phyloP scores from a whole-genome alignment of 768 basidiomycete genomes.

The Termitomyces titanicus region DNA sequence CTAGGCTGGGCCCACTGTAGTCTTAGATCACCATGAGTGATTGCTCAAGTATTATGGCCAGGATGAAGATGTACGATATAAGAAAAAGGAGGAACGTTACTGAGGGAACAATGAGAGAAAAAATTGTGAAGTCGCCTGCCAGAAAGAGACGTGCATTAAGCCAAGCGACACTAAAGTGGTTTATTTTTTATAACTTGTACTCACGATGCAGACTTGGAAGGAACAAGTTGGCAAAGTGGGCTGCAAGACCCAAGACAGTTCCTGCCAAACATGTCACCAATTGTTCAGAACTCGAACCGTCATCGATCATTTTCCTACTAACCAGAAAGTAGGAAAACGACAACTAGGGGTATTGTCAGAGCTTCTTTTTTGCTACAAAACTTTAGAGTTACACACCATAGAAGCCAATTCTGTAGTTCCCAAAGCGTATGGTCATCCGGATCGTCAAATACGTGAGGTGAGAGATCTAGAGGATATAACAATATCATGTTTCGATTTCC shows the following conservation, averaged over 20 bases:
- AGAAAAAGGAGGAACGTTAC: constrained; percentile 62
- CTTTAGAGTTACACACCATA: constrained; percentile 36
- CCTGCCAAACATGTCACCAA: constrained; percentile 21
- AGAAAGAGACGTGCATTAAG: not conserved
- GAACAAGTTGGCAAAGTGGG: constrained; percentile 65
- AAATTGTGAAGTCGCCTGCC: constrained; percentile 69
- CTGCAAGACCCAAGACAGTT: constrained; percentile 64
- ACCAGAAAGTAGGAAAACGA: constrained; percentile 44
- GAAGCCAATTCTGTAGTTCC: constrained; percentile 47
- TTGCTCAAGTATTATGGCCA: not conserved
- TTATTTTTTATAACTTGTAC: constrained; percentile 19
- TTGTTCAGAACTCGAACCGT: not conserved
- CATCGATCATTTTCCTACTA: constrained; percentile 1
- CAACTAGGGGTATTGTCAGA: constrained; percentile 26
- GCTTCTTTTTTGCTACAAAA: not conserved
- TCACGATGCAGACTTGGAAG: constrained; percentile 62
- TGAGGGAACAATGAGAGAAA: constrained; percentile 61
- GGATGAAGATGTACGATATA: constrained; percentile 41
- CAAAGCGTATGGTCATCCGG: constrained; percentile 61
- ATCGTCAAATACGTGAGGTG: constrained; percentile 5
- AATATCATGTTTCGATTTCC: not conserved
- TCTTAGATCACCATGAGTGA: constrained; percentile 30
- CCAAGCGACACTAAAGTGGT: constrained; percentile 4
- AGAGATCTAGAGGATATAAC: no score
- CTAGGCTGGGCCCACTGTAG: constrained; percentile 69